Percentiles rank a stretch among this genome's conserved stretches.
These are phyloP conservation scores for Magnusiomyces suaveolens DNA, from an alignment of 1,139 yeast genomes.

Conservation along the genomic window DNA sequence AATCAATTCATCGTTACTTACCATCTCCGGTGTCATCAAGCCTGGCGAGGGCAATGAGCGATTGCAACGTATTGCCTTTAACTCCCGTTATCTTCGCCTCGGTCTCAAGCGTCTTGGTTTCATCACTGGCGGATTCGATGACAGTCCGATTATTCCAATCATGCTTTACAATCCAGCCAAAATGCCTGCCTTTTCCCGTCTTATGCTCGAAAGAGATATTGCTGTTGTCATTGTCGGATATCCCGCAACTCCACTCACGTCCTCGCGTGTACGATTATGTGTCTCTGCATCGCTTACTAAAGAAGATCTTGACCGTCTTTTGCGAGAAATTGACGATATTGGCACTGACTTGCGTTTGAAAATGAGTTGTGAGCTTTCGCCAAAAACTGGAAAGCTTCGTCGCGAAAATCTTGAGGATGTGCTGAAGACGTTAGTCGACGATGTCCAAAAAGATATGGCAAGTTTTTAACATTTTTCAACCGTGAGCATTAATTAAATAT, in stretches of 20 bases:
- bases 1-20: conserved; percentile 67
- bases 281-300: conserved; percentile 86
- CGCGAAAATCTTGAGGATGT: conserved; percentile 75
- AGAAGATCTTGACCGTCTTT: conserved; percentile 78
- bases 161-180: conserved; percentile 82
- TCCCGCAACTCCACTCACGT: conserved; percentile 91
- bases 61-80: conserved; percentile 86
- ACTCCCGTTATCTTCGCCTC: conserved; percentile 81
- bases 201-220: conserved; percentile 65
- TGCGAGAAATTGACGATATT: conserved; percentile 62
- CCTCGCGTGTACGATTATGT: conserved; percentile 88
- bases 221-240: conserved; percentile 96
- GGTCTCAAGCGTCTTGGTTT: conserved; percentile 90
- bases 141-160: conserved; percentile 90
- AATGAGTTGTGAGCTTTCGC: conserved; percentile 38
- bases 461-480: conserved; percentile 7
- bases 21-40: conserved; percentile 68
- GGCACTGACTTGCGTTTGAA: conserved; percentile 74
- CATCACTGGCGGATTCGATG: conserved; percentile 89
- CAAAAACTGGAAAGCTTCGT: conserved; percentile 44
- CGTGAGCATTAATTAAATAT: neutral
- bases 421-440: conserved; percentile 60
- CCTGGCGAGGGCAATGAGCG: conserved; percentile 94
- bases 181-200: conserved; percentile 86
- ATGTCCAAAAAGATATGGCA: conserved; percentile 32